A percentile compares a stretch with the other conserved stretches of the same genome.
Evolutionary conservation across 1,139 yeast genomes (phyloP).

Genomic region (Blastobotrys malaysiensis): DNA sequence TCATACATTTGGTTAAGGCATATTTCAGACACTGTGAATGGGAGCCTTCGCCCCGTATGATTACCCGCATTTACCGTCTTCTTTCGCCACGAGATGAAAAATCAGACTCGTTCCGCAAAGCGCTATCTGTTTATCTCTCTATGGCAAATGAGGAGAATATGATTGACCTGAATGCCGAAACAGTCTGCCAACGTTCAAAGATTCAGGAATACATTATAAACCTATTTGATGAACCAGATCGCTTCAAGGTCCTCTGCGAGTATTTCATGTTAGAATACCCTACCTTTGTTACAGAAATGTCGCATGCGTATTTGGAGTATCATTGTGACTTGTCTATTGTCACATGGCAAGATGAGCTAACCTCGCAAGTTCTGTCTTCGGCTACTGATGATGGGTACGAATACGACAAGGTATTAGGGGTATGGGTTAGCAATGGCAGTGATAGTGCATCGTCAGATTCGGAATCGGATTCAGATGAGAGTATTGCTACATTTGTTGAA

Average conservation of each 20-base stretch:
- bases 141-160: neutral
- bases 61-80: neutral
- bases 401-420: conserved; percentile 8
- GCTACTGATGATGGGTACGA: conserved; percentile 2
- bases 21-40: neutral
- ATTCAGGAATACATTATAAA: conserved; percentile 1
- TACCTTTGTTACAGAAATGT: conserved; percentile 7
- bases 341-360: conserved; percentile 13
- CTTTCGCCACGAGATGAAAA: neutral
- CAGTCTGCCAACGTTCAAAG: conserved; percentile 1
- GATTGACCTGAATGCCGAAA: neutral
- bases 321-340: conserved; percentile 1
- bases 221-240: neutral
- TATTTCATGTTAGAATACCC: conserved; percentile 5
- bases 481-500: neutral
- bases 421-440: conserved; percentile 4
- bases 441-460: neutral
- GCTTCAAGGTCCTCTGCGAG: conserved; percentile 8
- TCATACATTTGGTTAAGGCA: neutral
- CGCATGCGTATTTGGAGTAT: conserved; percentile 3
- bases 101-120: neutral
- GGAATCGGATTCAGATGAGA: neutral
- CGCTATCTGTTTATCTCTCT: neutral
- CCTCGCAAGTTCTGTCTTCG: conserved; percentile 3
- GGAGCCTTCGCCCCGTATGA: neutral